Evolutionary conservation across 2,329 filamentous ascomycete species (phyloP).

Genomic region (Fusarium domesticum): DNA sequence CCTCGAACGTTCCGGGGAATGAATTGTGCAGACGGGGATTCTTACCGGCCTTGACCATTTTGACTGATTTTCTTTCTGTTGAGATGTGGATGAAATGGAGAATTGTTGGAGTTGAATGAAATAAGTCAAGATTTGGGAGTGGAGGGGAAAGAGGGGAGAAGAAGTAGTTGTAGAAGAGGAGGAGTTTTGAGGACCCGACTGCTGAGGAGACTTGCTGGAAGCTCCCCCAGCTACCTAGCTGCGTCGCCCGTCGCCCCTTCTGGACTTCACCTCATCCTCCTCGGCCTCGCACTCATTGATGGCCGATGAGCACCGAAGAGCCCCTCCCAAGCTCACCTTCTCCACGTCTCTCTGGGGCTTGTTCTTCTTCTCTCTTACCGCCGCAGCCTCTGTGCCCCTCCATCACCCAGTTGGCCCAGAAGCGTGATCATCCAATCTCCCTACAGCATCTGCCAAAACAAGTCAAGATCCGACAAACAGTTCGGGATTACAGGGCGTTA

Average conservation of each 20-base stretch:
- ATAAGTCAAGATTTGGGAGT: slow-evolving; percentile 18
- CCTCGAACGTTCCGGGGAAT: slow-evolving; percentile 5
- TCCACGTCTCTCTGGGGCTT: background rate
- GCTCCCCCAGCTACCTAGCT: slow-evolving; percentile 9
- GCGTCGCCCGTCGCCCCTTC: background rate
- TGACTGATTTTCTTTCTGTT: slow-evolving; percentile 57
- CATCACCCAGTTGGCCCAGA: slow-evolving; percentile 1
- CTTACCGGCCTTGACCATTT: slow-evolving; percentile 98
- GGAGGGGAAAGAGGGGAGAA: slow-evolving; percentile 26
- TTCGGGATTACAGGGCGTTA: no score
- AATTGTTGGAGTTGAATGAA: slow-evolving; percentile 14
- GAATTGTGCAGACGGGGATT: slow-evolving; percentile 3
- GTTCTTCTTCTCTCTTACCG: no score
- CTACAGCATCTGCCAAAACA: background rate
- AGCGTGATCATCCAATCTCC: slow-evolving; percentile 15
- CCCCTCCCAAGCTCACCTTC: background rate
- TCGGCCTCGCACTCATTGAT: no score
- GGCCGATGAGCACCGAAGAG: no score
- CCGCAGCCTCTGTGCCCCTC: no score
- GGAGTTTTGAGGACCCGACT: slow-evolving; percentile 29
- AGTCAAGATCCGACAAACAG: slow-evolving; percentile 19
- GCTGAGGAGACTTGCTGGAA: slow-evolving; percentile 19
- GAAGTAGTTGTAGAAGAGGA: slow-evolving; percentile 4
- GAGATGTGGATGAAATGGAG: slow-evolving; percentile 12
- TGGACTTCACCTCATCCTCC: background rate